Evolutionary conservation across 345 rosid species (phyloP).

Genomic region (Boechera retrofracta): DNA sequence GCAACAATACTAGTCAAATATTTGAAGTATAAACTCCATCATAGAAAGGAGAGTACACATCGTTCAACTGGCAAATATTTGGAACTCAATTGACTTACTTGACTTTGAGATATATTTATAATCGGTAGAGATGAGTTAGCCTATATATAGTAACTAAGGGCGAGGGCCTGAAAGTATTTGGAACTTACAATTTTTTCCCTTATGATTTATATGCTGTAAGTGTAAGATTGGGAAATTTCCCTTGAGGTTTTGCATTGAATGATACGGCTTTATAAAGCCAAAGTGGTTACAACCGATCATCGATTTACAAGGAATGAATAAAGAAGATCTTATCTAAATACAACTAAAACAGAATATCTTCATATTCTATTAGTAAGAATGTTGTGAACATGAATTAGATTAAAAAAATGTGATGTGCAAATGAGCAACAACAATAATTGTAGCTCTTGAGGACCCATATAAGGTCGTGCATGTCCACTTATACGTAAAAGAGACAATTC

Average conservation of each 20-base stretch:
- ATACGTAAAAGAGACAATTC: conserved; percentile 33
- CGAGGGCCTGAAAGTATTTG: conserved; percentile 1
- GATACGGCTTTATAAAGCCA: too few relatives aligned
- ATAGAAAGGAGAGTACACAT: not conserved
- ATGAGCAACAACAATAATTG: conserved; percentile 34
- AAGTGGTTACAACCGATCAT: too few relatives aligned
- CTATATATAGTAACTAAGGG: not conserved
- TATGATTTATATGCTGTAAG: not conserved
- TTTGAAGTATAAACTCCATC: not conserved
- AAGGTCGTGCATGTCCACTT: conserved; percentile 35
- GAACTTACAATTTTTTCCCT: not conserved
- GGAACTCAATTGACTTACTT: not conserved
- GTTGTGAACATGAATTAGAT: not conserved
- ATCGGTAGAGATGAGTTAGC: not conserved
- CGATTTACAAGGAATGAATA: too few relatives aligned
- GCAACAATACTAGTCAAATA: not conserved
- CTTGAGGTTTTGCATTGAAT: too few relatives aligned
- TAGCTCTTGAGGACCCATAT: conserved; percentile 31
- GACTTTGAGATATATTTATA: not conserved
- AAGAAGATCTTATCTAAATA: too few relatives aligned
- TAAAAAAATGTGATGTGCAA: conserved; percentile 7
- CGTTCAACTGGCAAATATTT: not conserved
- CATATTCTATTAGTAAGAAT: not conserved
- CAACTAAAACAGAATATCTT: too few relatives aligned
- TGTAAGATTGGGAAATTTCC: too few relatives aligned